Base-by-base conservation (phyloP, 2,329 filamentous ascomycete species). In the Colletotrichum melonis region DNA sequence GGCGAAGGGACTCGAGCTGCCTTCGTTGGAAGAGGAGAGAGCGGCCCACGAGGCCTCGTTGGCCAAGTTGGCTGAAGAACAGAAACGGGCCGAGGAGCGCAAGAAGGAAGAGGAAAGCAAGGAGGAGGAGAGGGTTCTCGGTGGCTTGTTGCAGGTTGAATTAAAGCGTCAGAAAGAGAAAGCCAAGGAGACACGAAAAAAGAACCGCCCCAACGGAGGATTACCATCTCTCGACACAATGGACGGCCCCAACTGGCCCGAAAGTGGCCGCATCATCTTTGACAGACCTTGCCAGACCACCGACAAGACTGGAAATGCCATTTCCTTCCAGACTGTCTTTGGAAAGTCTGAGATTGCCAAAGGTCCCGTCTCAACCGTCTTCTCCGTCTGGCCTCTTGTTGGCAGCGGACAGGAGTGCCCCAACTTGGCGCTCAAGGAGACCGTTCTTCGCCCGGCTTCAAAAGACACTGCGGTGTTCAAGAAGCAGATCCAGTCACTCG, bases 21-120 rank as follows among this genome's bases (percentile, higher is more conserved):
- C 95, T 1, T 98, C 95, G 38, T 86, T 98, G 7, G 95, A 97
- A 78, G 95, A 97, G 78, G 95, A 98, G 82, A 91, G 95, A 52
- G 95, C 93, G 32, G 91, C 91, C 16, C 94, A 97, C 75, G 94
- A 97, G 83, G 93, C 93, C 26, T 90, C 90, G 28, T 86, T 94
- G 32, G 90, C 90, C 58, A 87, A 88, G 78, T 83, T 90, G 64
- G 93, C 88, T 76, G 84, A 85, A 81, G 88, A 87, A 79, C 86
- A 90, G 74, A 87, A 85, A 73, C 85, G 87, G 75, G 86, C 86
- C 60, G 86, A 90, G 63, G 86, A 88, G 54, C 84, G 85, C 56
- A 88, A 87, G 76, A 88, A 85, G 73, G 79, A 87, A 49, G 85
- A 91, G 73, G 91, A 91, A 76, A 87, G 84, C 66, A 86, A 87